Percentiles rank a stretch among this genome's conserved stretches.
phyloP scores from a whole-genome alignment of 2,329 filamentous ascomycete species.

The Ceratocystis harringtonii region DNA sequence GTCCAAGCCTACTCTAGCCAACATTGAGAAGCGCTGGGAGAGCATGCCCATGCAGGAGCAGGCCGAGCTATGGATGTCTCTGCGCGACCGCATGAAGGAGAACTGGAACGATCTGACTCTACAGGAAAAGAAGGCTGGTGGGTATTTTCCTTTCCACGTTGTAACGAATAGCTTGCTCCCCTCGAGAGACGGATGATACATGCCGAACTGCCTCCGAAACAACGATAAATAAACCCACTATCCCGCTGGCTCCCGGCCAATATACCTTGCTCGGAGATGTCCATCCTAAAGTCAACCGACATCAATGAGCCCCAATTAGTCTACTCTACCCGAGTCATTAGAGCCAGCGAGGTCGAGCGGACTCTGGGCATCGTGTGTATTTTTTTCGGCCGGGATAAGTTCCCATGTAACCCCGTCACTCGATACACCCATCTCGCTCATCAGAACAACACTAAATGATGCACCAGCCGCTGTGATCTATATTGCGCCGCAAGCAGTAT shows the following conservation, averaged over 20 bases:
- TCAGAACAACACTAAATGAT: background rate
- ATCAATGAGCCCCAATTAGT: background rate
- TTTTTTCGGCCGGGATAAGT: background rate
- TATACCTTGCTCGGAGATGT: background rate
- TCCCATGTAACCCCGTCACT: background rate
- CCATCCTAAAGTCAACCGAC: background rate
- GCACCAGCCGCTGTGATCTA: background rate
- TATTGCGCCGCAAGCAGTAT: background rate
- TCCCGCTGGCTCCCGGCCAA: background rate
- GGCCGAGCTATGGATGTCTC: slow-evolving; percentile 96
- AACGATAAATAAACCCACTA: background rate
- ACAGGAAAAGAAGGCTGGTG: slow-evolving; percentile 98
- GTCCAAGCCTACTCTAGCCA: slow-evolving; percentile 90
- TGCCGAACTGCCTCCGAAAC: slow-evolving; percentile 8
- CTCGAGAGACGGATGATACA: background rate
- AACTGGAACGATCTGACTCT: slow-evolving; percentile 91
- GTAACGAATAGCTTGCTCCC: background rate
- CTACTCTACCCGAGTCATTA: background rate
- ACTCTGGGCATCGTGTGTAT: background rate
- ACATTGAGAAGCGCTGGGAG: slow-evolving; percentile 99
- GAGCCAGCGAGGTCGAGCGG: background rate
- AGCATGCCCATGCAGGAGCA: slow-evolving; percentile 95
- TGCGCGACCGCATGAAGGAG: slow-evolving; percentile 96
- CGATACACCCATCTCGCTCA: background rate
- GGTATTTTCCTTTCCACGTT: slow-evolving; percentile 29